Evolutionary conservation across 2,329 filamentous ascomycete genomes (phyloP), one percentile per base, ranked within the genome.

Genomic region (Phialophora expanda): DNA sequence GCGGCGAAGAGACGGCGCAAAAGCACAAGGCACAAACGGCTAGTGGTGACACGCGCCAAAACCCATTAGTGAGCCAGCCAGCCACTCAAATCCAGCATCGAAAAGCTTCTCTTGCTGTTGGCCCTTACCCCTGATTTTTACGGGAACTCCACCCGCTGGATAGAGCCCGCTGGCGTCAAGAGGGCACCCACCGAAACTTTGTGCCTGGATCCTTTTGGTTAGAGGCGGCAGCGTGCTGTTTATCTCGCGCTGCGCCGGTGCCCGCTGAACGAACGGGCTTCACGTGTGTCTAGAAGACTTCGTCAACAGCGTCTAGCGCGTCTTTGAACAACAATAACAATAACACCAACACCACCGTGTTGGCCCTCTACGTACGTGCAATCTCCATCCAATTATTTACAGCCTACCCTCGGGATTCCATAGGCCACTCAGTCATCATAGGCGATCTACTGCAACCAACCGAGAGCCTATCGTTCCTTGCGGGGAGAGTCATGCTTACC

Each of bases 401-500:
- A n/a, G 38, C 38, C 38, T n/a, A 44, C 38, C 17, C 17, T 44
- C 28, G 22, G 28, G 5, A 38, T 41, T 28, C 48, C 48, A 61
- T 61, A 61, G 58, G 58, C 32, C 26, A 32, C 22, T 12, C 4
- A 8, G 8, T 44, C 34, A 17, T 46, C 34, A 38, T 55, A 28
- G 17, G 14, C 28, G 32, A 46, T 56, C 50, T 55, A 24, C 60
- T 56, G 60, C 51, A 34, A 38, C 28, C 54, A 50, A 54, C 58
- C 54, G 59, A 46, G 46, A 59, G 38, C 64, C 64, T 59, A 62
- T 66, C 64, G 58, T 38, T 66, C 64, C 64, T 66, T 66, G 64
- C 60, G 57, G 56, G 62, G 53, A 62, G 22, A 44, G 54, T 53
- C 53, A 63, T 50, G 54, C 44, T 28, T 46, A 51, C 61, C 60